Evolutionary conservation across 495 filamentous ascomycete species (phyloP).

Genomic region (Amniculicola lignicola): DNA sequence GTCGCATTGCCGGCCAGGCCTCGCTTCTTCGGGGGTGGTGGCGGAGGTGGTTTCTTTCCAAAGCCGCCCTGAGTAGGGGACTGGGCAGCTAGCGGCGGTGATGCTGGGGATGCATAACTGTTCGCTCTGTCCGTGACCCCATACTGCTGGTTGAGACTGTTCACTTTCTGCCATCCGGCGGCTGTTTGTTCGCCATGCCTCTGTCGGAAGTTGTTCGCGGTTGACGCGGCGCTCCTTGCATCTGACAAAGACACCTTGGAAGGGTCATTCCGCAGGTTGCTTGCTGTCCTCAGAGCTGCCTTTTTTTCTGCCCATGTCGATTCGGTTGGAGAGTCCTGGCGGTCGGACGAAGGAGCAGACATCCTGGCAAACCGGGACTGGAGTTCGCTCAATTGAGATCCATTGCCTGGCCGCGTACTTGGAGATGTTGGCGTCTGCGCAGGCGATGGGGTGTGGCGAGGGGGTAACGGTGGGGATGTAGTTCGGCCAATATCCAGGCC

Average conservation of each 20-base stretch:
- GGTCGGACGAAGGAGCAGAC: constrained; percentile 34
- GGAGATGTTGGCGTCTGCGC: constrained; percentile 17
- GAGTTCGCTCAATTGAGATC: constrained; percentile 57
- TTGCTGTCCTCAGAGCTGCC: constrained; percentile 56
- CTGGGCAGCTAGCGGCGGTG: constrained; percentile 10
- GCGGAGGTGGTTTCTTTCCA: constrained; percentile 64
- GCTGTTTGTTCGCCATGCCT: constrained; percentile 69
- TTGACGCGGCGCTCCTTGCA: constrained; percentile 53
- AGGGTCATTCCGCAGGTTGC: constrained; percentile 54
- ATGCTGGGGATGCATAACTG: background rate
- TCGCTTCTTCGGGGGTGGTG: constrained; percentile 65
- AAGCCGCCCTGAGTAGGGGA: constrained; percentile 16
- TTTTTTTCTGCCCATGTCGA: constrained; percentile 63
- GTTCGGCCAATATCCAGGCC: constrained; percentile 66
- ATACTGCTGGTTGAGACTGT: constrained; percentile 55
- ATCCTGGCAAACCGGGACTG: constrained; percentile 65
- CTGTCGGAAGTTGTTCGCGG: constrained; percentile 69
- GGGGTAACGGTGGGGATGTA: constrained; percentile 33
- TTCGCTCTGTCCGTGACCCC: constrained; percentile 39
- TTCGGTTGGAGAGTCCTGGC: constrained; percentile 43
- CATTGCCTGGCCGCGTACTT: constrained; percentile 1
- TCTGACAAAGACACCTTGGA: constrained; percentile 57
- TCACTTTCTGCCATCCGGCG: constrained; percentile 59
- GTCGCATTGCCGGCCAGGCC: constrained; percentile 20
- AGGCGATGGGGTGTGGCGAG: constrained; percentile 20